A percentile compares a stretch with the other conserved stretches of the same genome.
phyloP scores from a whole-genome alignment of 2,329 filamentous ascomycete genomes.

The Claviceps paspali region DNA sequence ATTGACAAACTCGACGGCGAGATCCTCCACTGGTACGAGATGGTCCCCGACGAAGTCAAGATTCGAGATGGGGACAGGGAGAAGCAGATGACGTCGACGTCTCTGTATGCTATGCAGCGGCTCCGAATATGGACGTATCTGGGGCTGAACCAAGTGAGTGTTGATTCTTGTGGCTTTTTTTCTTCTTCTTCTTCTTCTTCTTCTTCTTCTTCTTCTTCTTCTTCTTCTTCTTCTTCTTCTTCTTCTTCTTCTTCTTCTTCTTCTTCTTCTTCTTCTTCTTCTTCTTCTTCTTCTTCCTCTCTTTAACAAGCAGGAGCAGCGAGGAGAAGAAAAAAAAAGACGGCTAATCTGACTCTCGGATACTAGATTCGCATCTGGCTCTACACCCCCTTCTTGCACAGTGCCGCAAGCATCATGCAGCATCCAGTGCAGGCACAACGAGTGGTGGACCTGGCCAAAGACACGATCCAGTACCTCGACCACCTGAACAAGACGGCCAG shows the following conservation, averaged over 20 bases:
- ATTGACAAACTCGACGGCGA: conserved; percentile 72
- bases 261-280: too few species aligned
- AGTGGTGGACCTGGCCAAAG: conserved; percentile 59
- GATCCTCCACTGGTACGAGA: conserved; percentile 74
- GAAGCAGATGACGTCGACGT: conserved; percentile 35
- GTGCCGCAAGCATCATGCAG: conserved; percentile 64
- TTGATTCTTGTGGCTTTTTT: not conserved
- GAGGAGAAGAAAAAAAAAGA: not conserved
- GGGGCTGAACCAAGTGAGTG: conserved; percentile 56
- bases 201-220: not conserved
- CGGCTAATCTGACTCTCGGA: not conserved
- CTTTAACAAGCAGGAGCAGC: not conserved
- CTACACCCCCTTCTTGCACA: conserved; percentile 76
- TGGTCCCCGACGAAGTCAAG: conserved; percentile 46
- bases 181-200: not conserved
- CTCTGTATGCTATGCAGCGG: conserved; percentile 53
- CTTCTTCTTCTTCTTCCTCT: not conserved
- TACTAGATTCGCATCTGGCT: conserved; percentile 63
- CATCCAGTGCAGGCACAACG: conserved; percentile 60
- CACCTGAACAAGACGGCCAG: conserved; percentile 58
- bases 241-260: not conserved
- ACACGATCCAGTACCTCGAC: conserved; percentile 57
- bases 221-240: too few species aligned
- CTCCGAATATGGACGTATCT: conserved; percentile 74
- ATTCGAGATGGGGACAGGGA: conserved; percentile 44